Base-by-base conservation (phyloP, 2,329 filamentous ascomycete species). In the Phoma sp. region DNA sequence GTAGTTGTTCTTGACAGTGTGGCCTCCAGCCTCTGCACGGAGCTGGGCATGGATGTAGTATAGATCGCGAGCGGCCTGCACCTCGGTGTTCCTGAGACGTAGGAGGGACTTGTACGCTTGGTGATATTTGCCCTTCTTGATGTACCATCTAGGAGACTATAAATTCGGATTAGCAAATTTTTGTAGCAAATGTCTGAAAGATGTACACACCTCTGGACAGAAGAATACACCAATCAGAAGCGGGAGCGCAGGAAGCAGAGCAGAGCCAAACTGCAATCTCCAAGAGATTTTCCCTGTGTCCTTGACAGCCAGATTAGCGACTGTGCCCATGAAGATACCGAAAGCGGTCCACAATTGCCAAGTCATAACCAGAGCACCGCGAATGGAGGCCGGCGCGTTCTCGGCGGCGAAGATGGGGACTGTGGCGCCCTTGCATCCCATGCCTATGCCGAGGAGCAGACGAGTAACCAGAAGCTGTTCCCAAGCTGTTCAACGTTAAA, bases 341-440 rank as follows among this genome's bases (percentile, higher is more conserved):
- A 80, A 76, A 1, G 72, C 71, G 0, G 72, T 75, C 74, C 74
- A 78, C 43, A 80, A 70, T 46, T 81, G 78, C 78, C 77, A 81
- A 27, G 69, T 70, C 77, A 80, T 81, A 25, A 79, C 79, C 0
- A 81, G 65, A 12, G 76, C 79, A 22, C 81, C 81, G 50, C 81
- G 76, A 32, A 83, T 81, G 5, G 71, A 74, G 1, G 80, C 78
- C 0, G 80, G 80, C 0, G 78, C 74, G 47, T 76, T 79, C 60
- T 82, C 81, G 0, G 80, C 79, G 0, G 77, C 76, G 57, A 80
- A 81, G 12, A 73, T 67, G 13, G 79, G 79, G 0, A 80, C 78
- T 2, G 79, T 81, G 2, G 74, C 69, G 44, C 73, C 77, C 59
- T 80, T 80, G 13, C 76, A 61, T 36, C 78, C 78, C 77, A 81